Conservation (phyloP, 2,329 filamentous ascomycete species). For the Colletotrichum magnum region DNA sequence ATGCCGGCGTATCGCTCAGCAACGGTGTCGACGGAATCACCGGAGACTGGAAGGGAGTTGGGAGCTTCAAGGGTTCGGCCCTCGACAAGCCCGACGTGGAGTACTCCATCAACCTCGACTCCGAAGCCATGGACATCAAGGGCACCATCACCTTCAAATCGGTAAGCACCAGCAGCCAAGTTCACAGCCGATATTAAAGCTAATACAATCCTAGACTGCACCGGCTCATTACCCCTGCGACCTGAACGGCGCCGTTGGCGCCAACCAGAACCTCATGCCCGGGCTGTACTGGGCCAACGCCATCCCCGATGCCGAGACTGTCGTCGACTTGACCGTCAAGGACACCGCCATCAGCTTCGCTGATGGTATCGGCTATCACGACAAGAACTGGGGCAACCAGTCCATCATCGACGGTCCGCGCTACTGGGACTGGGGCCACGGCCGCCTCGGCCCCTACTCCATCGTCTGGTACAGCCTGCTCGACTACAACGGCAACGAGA, state of each 20-base stretch:
- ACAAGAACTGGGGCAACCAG: conserved; percentile 61
- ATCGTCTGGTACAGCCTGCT: conserved; percentile 60
- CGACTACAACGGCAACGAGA: conserved; percentile 14
- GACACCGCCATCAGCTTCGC: not conserved
- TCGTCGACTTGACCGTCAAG: too few relatives aligned
- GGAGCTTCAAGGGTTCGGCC: not conserved
- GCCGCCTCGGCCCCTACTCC: conserved; percentile 55
- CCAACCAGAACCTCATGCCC: not conserved
- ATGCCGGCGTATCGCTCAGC: not conserved
- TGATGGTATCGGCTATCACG: conserved; percentile 58
- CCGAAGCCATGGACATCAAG: not conserved
- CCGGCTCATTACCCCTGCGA: conserved; percentile 16
- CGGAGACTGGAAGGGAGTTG: conserved; percentile 11
- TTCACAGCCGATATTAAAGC: not conserved
- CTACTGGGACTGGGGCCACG: conserved; percentile 62
- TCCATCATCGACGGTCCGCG: conserved; percentile 36
- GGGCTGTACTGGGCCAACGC: too few relatives aligned
- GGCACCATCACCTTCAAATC: conserved; percentile 5
- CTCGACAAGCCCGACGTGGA: conserved; percentile 11
- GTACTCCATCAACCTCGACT: conserved; percentile 9
- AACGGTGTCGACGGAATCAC: not conserved
- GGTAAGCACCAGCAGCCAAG: rapidly evolving
- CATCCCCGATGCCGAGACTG: too few relatives aligned
- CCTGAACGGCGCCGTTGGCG: conserved; percentile 1
- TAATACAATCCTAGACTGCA: not conserved